Evolutionary conservation across 441 rosid species (phyloP), one percentile per base, ranked within the genome.

Genomic region (Macaranga tanarius): DNA sequence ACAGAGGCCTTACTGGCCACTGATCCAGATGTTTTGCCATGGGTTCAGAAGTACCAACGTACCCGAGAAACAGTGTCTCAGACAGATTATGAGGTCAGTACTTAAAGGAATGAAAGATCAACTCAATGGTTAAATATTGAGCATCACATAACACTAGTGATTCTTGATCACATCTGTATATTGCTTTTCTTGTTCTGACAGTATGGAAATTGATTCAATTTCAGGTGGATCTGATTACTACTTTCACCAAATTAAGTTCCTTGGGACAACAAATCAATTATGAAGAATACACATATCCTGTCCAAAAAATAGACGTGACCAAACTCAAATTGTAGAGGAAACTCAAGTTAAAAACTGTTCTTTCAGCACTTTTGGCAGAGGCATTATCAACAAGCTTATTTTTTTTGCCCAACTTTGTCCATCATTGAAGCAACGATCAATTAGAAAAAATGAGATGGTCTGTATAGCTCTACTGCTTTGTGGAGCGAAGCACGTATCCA

Each of bases 21-120:
- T 17, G 97, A 93, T 75, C 85, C 87, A 7, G 93, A 92, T 31
- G 96, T 93, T 62, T 58, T 79, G 10, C 92, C 91, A 22, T 93
- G 98, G 98, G 89, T 92, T 80, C 77, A 89, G 70, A 92, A 93
- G 79, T 93, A 92, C 82, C 97, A 89, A 71, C 80, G 93, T n/a
- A 92, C 97, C 86, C 86, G 95, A 62, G 98, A 93, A 76, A 93
- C 97, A 2, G 96, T 93, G 56, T 93, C 97, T 25, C 86, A 87
- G 73, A 93, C 97, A 3, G 97, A 92, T 83, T 93, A 93, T 50
- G 93, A 93, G 97, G 98, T 91, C 62, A 54, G 84, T 62, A 26
- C 63, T 70, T 9, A 12, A 42, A 11, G 17, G 10, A 22, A 38
- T 0, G 23, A 28, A 38, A 23, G 13, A 59, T 10, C 10, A 42